These are phyloP conservation scores for Pleurotus djamor DNA, from an alignment of 768 basidiomycete species.

Conservation along the genomic window DNA sequence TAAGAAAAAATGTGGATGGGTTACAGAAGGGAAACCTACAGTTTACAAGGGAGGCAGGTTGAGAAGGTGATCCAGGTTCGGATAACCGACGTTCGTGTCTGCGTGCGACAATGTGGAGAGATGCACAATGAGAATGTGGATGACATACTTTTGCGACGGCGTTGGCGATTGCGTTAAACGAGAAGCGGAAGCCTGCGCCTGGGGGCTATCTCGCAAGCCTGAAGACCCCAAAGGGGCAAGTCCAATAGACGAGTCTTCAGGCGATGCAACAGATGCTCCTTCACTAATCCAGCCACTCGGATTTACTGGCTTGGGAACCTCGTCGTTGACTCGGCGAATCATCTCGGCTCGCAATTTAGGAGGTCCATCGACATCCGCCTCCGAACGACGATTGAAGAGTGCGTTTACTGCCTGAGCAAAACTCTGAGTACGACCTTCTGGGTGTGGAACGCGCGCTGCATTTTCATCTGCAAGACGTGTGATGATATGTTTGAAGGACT, in stretches of 20 bases:
- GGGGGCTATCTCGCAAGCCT: no score
- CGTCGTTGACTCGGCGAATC: constrained; percentile 72
- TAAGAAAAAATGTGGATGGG: neutral
- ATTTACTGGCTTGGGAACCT: constrained; percentile 59
- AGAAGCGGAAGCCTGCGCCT: no score
- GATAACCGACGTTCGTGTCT: constrained; percentile 27
- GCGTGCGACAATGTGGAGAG: neutral
- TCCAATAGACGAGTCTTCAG: neutral
- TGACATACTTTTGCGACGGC: no score
- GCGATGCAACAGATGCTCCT: constrained; percentile 11
- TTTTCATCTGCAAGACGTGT: constrained; percentile 6
- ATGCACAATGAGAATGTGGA: no score
- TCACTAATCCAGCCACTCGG: constrained; percentile 69
- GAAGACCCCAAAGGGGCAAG: neutral
- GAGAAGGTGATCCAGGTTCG: constrained; percentile 26
- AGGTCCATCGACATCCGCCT: neutral
- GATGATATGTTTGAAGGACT: constrained; percentile 61
- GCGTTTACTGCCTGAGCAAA: no score
- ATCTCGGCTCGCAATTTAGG: constrained; percentile 59
- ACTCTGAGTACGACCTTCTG: neutral
- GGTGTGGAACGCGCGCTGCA: neutral
- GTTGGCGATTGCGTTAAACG: no score
- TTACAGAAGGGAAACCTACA: neutral
- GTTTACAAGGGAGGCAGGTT: neutral
- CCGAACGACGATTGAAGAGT: no score